phyloP scores from a whole-genome alignment of 225 moss, liverwort and hornwort genomes.

The Neckera pumila region DNA sequence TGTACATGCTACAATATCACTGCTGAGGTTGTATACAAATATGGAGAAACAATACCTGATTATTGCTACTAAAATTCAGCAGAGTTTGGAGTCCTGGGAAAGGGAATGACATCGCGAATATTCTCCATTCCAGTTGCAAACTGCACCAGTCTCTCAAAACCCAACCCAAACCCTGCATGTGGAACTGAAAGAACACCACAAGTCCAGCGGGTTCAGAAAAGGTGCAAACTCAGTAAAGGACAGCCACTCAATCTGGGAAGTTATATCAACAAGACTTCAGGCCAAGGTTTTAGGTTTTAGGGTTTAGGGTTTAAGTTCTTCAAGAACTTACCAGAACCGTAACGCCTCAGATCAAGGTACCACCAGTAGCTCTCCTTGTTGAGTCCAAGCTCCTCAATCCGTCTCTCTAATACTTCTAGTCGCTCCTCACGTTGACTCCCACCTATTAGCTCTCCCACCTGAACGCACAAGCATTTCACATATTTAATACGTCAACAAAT shows the following conservation, averaged over 20 bases:
- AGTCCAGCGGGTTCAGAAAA: neutral
- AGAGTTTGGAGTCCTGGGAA: slow-evolving; percentile 91
- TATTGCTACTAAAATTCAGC: slow-evolving; percentile 62
- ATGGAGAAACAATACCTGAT: neutral
- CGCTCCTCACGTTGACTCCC: slow-evolving; percentile 98
- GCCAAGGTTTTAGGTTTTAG: neutral
- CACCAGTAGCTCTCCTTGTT: slow-evolving; percentile 93
- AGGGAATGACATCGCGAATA: slow-evolving; percentile 91
- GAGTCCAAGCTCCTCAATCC: slow-evolving; percentile 82
- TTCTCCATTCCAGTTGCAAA: slow-evolving; percentile 95
- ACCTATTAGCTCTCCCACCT: slow-evolving; percentile 92
- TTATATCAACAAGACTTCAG: neutral
- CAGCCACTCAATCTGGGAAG: neutral
- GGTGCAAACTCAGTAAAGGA: neutral
- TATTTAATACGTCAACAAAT: neutral
- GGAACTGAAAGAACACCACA: slow-evolving; percentile 51
- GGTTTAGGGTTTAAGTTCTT: neutral
- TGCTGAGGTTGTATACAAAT: neutral
- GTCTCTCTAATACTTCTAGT: slow-evolving; percentile 58
- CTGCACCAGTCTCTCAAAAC: slow-evolving; percentile 95
- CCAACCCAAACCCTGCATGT: slow-evolving; percentile 95
- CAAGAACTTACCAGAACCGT: slow-evolving; percentile 63
- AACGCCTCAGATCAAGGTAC: slow-evolving; percentile 92
- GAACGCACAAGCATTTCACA: neutral
- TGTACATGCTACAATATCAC: slow-evolving; percentile 8